A percentile compares a stretch with the other conserved stretches of the same genome.
Evolutionary conservation across 257 asterid species (phyloP).

Genomic region (Craterostigma plantagineum): DNA sequence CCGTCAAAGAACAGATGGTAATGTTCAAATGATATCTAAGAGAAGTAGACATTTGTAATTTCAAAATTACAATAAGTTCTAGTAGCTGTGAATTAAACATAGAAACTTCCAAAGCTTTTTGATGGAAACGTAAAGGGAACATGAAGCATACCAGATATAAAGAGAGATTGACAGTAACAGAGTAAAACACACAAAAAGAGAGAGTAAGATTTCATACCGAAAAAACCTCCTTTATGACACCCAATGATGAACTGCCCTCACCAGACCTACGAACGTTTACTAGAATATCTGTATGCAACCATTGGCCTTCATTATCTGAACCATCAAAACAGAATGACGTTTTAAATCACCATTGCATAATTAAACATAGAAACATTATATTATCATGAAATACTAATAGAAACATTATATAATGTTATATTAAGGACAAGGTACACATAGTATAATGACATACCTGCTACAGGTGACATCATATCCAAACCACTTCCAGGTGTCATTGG

Average conservation of each 20-base stretch:
- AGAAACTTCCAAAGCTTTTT: not conserved
- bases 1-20: too few species aligned
- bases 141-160: too few species aligned
- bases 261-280: constrained; percentile 59
- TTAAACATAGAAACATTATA: not conserved
- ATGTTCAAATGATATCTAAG: too few species aligned
- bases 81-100: not conserved
- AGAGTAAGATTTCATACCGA: constrained; percentile 25
- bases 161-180: too few species aligned
- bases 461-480: constrained; percentile 94
- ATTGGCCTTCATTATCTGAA: constrained; percentile 70
- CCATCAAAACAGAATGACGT: constrained; percentile 25
- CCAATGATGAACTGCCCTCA: constrained; percentile 32
- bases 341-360: not conserved
- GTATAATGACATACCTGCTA: constrained; percentile 35
- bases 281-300: constrained; percentile 70
- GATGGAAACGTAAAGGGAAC: not conserved
- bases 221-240: constrained; percentile 66
- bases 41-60: too few species aligned
- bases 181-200: not conserved
- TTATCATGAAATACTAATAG: not conserved
- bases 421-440: not conserved
- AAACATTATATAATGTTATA: not conserved
- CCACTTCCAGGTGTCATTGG: constrained; percentile 98
- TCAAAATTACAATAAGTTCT: too few species aligned